Percentiles rank a stretch among this genome's conserved stretches.
phyloP scores from a whole-genome alignment of 306 rosid genomes.

The Vigna mungo region DNA sequence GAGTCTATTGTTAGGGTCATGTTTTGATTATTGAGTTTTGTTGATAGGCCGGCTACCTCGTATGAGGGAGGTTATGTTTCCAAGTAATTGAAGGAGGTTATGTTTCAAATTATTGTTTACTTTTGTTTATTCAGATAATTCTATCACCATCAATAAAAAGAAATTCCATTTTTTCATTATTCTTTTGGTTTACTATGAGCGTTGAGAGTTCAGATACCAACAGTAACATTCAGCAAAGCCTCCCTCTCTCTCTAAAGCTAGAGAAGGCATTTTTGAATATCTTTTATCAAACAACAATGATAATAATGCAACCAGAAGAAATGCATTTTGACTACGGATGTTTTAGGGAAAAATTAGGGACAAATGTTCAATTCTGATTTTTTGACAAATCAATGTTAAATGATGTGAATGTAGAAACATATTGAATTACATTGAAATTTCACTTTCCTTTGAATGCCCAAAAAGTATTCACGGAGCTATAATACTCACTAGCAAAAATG shows the following conservation, averaged over 20 bases:
- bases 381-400: slow-evolving; percentile 30
- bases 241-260: slow-evolving; percentile 1
- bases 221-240: not conserved
- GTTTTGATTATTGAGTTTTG: no score
- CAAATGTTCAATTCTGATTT: not conserved
- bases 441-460: slow-evolving; percentile 22
- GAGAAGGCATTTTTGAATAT: not conserved
- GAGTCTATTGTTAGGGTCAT: no score
- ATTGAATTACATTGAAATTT: slow-evolving; percentile 17
- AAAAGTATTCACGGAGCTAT: slow-evolving; percentile 6
- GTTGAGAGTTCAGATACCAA: no score
- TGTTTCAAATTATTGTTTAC: no score
- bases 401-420: not conserved
- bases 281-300: slow-evolving; percentile 19
- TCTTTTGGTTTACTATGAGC: no score
- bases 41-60: no score
- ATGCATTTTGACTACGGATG: slow-evolving; percentile 1
- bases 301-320: not conserved
- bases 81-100: no score
- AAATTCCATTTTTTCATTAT: no score
- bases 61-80: no score
- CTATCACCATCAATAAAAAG: no score
- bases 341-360: not conserved
- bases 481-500: slow-evolving; percentile 2
- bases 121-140: no score